Percentiles rank a stretch among this genome's conserved stretches.
Conservation (phyloP, 2,329 filamentous ascomycete species). For the Elsinoe necatrix region DNA sequence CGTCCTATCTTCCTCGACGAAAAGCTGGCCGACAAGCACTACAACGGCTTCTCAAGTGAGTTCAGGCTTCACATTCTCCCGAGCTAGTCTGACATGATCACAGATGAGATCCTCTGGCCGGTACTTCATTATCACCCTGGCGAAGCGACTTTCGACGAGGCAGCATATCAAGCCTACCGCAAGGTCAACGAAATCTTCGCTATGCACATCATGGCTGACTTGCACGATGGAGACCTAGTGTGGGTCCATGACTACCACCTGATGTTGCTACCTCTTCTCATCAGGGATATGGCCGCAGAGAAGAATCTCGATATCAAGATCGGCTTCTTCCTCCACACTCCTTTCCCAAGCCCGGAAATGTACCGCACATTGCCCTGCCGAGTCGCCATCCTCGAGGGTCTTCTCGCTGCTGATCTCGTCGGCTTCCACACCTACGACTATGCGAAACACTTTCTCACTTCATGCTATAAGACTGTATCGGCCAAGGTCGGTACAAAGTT, state of each 20-base stretch:
- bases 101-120: slow-evolving; percentile 95
- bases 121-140: slow-evolving; percentile 98
- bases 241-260: slow-evolving; percentile 99
- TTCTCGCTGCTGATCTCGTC: slow-evolving; percentile 88
- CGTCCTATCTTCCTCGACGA: slow-evolving; percentile 90
- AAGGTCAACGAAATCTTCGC: slow-evolving; percentile 92
- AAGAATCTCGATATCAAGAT: slow-evolving; percentile 80
- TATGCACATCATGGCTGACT: slow-evolving; percentile 74
- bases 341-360: slow-evolving; percentile 94
- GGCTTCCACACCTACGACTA: slow-evolving; percentile 99
- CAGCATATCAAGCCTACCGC: slow-evolving; percentile 84
- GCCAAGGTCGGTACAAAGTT: slow-evolving; percentile 82
- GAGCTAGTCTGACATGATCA: not conserved
- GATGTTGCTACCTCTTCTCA: slow-evolving; percentile 92
- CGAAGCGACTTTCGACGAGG: slow-evolving; percentile 96
- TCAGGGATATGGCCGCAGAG: slow-evolving; percentile 68
- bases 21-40: slow-evolving; percentile 87
- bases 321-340: slow-evolving; percentile 95
- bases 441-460: slow-evolving; percentile 92
- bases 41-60: slow-evolving; percentile 96
- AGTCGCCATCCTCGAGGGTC: slow-evolving; percentile 75
- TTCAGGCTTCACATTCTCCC: slow-evolving; percentile 12
- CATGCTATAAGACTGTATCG: slow-evolving; percentile 53
- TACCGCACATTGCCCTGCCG: slow-evolving; percentile 91
- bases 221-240: slow-evolving; percentile 86